Evolutionary conservation across 768 basidiomycete genomes (phyloP).

Genomic region (Paxillus rubicundulus): DNA sequence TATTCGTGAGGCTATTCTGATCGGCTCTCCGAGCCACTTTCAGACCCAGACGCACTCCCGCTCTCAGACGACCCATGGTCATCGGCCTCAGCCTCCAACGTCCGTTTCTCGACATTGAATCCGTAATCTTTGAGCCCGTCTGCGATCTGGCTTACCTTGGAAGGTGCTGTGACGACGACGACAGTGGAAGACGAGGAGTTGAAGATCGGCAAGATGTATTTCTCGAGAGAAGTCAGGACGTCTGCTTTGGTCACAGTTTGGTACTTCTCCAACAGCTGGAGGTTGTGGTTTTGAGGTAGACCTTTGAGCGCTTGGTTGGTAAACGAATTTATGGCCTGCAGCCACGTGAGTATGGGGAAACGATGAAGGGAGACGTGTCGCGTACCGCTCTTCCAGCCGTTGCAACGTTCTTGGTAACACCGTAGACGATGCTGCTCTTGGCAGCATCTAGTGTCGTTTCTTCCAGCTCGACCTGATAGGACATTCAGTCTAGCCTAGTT

Average conservation of each 20-base stretch:
- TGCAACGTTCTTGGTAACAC: constrained; percentile 75
- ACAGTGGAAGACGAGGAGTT: constrained; percentile 71
- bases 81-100: constrained; percentile 61
- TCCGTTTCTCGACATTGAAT: constrained; percentile 73
- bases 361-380: constrained; percentile 4
- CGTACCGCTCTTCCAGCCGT: constrained; percentile 86
- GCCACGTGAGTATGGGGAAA: constrained; percentile 6
- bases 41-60: constrained; percentile 34
- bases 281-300: constrained; percentile 68
- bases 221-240: constrained; percentile 63
- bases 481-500: constrained; percentile 1
- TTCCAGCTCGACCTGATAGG: constrained; percentile 69
- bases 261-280: constrained; percentile 74
- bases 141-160: constrained; percentile 70
- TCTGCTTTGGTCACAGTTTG: constrained; percentile 80
- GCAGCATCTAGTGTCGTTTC: constrained; percentile 83
- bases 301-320: constrained; percentile 89
- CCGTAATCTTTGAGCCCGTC: constrained; percentile 64
- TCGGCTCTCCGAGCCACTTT: constrained; percentile 21
- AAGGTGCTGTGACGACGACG: constrained; percentile 79
- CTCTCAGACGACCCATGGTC: constrained; percentile 36
- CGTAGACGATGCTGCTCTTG: constrained; percentile 88
- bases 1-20: background rate
- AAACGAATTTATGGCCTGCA: constrained; percentile 79
- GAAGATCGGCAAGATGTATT: constrained; percentile 85